These are phyloP conservation scores for Lotus japonicus DNA, from an alignment of 306 rosid species.

Conservation along the genomic window DNA sequence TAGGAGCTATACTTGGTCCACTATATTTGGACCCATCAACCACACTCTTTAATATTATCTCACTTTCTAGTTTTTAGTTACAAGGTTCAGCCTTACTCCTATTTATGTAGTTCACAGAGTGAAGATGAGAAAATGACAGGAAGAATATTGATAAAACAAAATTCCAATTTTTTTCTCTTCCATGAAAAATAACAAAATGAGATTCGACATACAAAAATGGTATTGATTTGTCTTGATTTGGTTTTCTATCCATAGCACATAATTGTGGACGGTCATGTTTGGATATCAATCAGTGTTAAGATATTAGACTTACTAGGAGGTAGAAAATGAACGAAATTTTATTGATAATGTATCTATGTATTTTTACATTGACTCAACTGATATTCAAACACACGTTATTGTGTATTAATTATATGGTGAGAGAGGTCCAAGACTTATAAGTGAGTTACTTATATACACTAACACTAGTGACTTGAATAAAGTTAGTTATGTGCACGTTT, in stretches of 20 bases:
- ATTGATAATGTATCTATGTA: no score
- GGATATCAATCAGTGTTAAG: no score
- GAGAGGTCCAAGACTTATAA: not conserved
- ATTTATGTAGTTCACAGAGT: constrained; percentile 29
- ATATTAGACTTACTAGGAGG: no score
- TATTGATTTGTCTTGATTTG: not conserved
- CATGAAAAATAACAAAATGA: constrained; percentile 16
- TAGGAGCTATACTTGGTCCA: constrained; percentile 30
- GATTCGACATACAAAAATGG: not conserved
- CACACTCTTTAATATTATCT: constrained; percentile 9
- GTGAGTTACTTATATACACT: constrained; percentile 11
- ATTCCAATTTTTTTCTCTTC: constrained; percentile 1
- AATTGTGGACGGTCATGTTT: no score
- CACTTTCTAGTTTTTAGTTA: constrained; percentile 13
- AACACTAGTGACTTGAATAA: constrained; percentile 10
- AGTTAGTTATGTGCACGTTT: constrained; percentile 75
- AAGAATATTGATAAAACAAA: constrained; percentile 2
- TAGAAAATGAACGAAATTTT: no score
- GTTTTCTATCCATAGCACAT: no score
- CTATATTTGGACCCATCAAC: constrained; percentile 30
- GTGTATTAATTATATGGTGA: no score
- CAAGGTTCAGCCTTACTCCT: constrained; percentile 19
- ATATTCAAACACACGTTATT: not conserved
- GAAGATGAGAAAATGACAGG: constrained; percentile 24
- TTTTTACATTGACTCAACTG: no score